Conservation (phyloP, 345 rosid genomes). For the Melaleuca alternifolia region DNA sequence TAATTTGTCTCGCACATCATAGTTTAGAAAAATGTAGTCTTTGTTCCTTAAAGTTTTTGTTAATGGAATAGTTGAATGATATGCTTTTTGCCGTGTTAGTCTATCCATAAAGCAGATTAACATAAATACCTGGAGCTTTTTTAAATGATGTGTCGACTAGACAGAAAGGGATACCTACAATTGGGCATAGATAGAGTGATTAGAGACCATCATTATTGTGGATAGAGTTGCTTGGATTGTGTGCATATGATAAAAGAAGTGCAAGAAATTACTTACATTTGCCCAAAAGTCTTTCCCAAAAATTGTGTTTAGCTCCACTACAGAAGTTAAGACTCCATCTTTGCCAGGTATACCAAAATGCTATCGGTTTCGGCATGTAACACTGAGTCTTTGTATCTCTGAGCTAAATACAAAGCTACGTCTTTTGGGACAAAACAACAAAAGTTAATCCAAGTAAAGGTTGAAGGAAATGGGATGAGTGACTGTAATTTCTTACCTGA, state of each 20-base stretch:
- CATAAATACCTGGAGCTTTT: neutral
- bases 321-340: neutral
- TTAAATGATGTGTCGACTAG: neutral
- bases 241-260: fast-evolving
- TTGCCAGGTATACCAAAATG: neutral
- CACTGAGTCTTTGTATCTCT: neutral
- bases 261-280: neutral
- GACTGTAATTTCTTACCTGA: neutral
- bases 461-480: neutral
- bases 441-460: neutral
- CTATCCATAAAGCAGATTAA: neutral
- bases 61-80: neutral
- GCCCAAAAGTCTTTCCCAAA: neutral
- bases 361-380: fast-evolving
- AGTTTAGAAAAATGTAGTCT: neutral
- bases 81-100: neutral
- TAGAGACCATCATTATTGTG: neutral
- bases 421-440: neutral
- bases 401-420: neutral
- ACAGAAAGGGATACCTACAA: neutral
- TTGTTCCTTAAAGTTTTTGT: neutral
- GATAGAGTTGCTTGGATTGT: neutral
- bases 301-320: neutral
- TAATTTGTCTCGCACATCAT: neutral
- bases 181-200: neutral